A percentile compares a stretch with the other conserved stretches of the same genome.
These are phyloP conservation scores for Penicillium alfredii DNA, from an alignment of 495 filamentous ascomycete species.

Conservation along the genomic window DNA sequence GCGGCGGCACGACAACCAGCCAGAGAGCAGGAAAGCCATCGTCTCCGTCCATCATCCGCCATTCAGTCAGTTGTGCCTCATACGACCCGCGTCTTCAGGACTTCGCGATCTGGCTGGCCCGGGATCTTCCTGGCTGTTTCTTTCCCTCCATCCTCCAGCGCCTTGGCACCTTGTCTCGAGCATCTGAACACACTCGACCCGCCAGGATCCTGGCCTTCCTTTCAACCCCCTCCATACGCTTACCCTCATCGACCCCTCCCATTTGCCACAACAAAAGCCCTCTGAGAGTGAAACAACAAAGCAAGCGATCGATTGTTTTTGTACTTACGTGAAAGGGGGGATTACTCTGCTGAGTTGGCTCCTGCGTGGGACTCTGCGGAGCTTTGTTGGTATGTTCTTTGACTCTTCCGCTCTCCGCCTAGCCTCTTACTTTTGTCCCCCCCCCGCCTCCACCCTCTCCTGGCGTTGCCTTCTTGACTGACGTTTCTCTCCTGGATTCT, in stretches of 20 bases:
- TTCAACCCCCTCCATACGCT: constrained; percentile 21
- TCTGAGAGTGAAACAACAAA: constrained; percentile 10
- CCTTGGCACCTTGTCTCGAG: constrained; percentile 10
- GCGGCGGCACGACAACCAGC: constrained; percentile 43
- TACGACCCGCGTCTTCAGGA: constrained; percentile 12
- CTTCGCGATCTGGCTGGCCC: constrained; percentile 6
- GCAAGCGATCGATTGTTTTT: constrained; percentile 5
- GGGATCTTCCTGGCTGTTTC: constrained; percentile 3
- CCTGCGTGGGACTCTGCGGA: constrained; percentile 20
- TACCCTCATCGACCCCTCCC: constrained; percentile 20
- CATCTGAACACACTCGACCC: constrained; percentile 21
- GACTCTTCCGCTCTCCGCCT: constrained; percentile 28
- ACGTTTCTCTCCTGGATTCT: neutral
- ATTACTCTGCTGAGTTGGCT: constrained; percentile 13
- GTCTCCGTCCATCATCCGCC: constrained; percentile 26
- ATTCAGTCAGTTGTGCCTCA: constrained; percentile 14
- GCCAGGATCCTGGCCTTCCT: constrained; percentile 20
- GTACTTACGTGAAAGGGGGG: constrained; percentile 8
- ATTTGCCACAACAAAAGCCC: constrained; percentile 11
- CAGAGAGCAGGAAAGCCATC: constrained; percentile 39
- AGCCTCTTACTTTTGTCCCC: constrained; percentile 18
- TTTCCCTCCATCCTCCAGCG: constrained; percentile 10
- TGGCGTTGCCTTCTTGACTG: constrained; percentile 5
- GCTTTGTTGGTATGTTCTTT: constrained; percentile 33
- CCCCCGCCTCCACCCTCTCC: constrained; percentile 9